phyloP scores from a whole-genome alignment of 768 basidiomycete genomes.

The Cyclocybe aegerita region DNA sequence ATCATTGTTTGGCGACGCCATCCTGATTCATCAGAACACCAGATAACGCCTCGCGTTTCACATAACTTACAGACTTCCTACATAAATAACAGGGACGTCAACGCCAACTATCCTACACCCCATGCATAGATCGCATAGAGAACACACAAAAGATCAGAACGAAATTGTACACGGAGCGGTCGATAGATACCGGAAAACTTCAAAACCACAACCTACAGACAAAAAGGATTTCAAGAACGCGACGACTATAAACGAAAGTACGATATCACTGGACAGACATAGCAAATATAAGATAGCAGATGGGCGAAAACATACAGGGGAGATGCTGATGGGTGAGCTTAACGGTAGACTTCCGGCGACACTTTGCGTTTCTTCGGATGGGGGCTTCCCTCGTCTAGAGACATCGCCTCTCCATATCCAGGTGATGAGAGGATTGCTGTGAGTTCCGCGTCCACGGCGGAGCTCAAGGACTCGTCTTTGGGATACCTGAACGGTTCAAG shows the following conservation, averaged over 20 bases:
- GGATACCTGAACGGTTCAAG: constrained; percentile 55
- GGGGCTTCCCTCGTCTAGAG: constrained; percentile 29
- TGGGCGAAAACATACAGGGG: constrained; percentile 12
- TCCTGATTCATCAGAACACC: constrained; percentile 16
- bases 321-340: constrained; percentile 1
- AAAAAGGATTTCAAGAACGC: constrained; percentile 15
- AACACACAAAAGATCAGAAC: constrained; percentile 5
- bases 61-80: constrained; percentile 5
- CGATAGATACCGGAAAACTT: constrained; percentile 1
- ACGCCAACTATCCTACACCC: too few species aligned
- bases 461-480: constrained; percentile 24
- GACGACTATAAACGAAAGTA: constrained; percentile 26
- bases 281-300: constrained; percentile 24
- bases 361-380: constrained; percentile 53
- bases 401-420: constrained; percentile 25
- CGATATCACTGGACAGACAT: constrained; percentile 14
- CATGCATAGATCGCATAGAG: too few species aligned
- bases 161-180: constrained; percentile 9
- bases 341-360: constrained; percentile 21
- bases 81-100: too few species aligned
- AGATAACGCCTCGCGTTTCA: too few species aligned
- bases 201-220: constrained; percentile 1
- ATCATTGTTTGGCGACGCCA: constrained; percentile 27
- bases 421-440: constrained; percentile 28
- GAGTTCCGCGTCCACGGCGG: constrained; percentile 30